Conservation (phyloP, 768 basidiomycete genomes). For the Amanita muscaria region DNA sequence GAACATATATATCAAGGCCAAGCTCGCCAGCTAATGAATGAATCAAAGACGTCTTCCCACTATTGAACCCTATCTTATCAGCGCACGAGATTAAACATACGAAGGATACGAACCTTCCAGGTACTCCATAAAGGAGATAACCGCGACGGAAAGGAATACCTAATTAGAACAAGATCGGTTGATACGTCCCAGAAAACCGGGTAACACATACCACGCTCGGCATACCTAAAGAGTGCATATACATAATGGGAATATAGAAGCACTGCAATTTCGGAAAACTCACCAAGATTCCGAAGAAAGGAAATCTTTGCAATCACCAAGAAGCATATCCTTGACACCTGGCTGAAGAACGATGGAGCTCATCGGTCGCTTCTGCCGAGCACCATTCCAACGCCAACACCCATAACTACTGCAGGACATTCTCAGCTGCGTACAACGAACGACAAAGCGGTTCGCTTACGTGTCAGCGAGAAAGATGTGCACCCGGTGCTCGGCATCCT, state of each 20-base stretch:
- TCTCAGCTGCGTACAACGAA: slow-evolving; percentile 7
- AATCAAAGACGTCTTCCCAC: slow-evolving; percentile 81
- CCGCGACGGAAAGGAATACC: slow-evolving; percentile 86
- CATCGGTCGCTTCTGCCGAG: slow-evolving; percentile 83
- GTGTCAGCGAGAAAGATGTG: slow-evolving; percentile 86
- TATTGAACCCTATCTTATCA: slow-evolving; percentile 20
- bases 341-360: slow-evolving; percentile 88
- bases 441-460: too few species aligned
- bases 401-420: slow-evolving; percentile 45
- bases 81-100: slow-evolving; percentile 1
- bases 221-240: slow-evolving; percentile 52
- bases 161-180: slow-evolving; percentile 20
- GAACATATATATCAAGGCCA: slow-evolving; percentile 84
- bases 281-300: slow-evolving; percentile 79
- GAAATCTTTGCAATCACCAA: slow-evolving; percentile 82
- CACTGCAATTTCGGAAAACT: slow-evolving; percentile 19
- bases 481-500: slow-evolving; percentile 84
- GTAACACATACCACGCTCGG: slow-evolving; percentile 63
- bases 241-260: slow-evolving; percentile 11
- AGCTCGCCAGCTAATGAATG: slow-evolving; percentile 82
- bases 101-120: slow-evolving; percentile 52
- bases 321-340: slow-evolving; percentile 84
- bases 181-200: slow-evolving; percentile 11
- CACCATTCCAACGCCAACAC: slow-evolving; percentile 85
- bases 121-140: slow-evolving; percentile 78